phyloP scores from a whole-genome alignment of 306 rosid species.

The Parietaria judaica region DNA sequence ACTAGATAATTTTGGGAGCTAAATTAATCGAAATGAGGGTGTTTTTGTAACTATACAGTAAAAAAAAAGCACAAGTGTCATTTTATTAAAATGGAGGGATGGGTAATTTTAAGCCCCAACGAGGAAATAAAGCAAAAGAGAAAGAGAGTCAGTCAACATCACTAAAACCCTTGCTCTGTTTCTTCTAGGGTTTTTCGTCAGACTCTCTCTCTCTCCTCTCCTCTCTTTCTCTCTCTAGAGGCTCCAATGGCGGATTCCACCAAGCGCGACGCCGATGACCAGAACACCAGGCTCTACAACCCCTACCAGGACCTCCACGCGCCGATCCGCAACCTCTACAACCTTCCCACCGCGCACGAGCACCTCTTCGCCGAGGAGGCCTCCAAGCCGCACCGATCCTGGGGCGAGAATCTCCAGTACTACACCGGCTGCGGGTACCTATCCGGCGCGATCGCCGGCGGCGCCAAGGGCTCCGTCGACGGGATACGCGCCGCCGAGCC shows the following conservation, averaged over 20 bases:
- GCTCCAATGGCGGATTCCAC: constrained; percentile 41
- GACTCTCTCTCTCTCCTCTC: constrained; percentile 9
- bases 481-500: constrained; percentile 50
- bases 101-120: too few species aligned
- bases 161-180: constrained; percentile 7
- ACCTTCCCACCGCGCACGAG: constrained; percentile 59
- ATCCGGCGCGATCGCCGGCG: constrained; percentile 52
- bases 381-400: constrained; percentile 48
- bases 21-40: too few species aligned
- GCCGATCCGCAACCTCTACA: constrained; percentile 51
- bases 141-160: neutral
- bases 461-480: constrained; percentile 30
- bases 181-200: constrained; percentile 11
- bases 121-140: too few species aligned
- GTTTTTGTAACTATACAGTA: too few species aligned
- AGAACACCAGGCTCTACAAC: constrained; percentile 37
- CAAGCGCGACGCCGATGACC: constrained; percentile 15
- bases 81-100: too few species aligned
- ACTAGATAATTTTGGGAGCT: too few species aligned
- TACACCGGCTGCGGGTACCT: constrained; percentile 58
- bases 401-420: constrained; percentile 60
- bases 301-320: constrained; percentile 58
- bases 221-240: neutral
- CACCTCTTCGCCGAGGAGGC: constrained; percentile 55
- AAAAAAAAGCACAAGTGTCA: too few species aligned